These are phyloP conservation scores for Brassica incana DNA, from an alignment of 345 rosid genomes.

Conservation along the genomic window DNA sequence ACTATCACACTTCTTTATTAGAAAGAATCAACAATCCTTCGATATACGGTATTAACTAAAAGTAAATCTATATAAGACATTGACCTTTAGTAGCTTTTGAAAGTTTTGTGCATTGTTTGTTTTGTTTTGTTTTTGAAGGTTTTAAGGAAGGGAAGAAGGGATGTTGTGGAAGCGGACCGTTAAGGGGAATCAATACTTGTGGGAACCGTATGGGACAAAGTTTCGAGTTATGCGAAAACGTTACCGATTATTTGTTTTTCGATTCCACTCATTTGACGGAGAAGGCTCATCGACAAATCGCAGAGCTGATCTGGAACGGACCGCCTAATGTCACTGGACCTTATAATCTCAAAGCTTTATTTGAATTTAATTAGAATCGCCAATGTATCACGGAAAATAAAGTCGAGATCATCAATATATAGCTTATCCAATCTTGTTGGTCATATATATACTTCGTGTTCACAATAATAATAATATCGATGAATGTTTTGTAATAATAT, in stretches of 20 bases:
- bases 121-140: conserved; percentile 17
- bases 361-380: conserved; percentile 19
- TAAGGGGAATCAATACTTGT: conserved; percentile 28
- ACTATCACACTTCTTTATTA: conserved; percentile 22
- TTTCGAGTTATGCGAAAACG: conserved; percentile 30
- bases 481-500: too few species aligned
- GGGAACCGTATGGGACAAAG: conserved; percentile 38
- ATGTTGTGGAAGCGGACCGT: conserved; percentile 48
- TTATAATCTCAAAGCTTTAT: conserved; percentile 43
- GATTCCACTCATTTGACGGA: conserved; percentile 43
- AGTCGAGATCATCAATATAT: too few species aligned
- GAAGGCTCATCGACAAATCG: conserved; percentile 38
- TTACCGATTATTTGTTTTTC: conserved; percentile 44
- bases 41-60: conserved; percentile 42
- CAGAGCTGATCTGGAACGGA: conserved; percentile 50
- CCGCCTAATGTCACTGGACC: conserved; percentile 35
- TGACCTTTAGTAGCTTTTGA: too few species aligned
- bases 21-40: conserved; percentile 44
- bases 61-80: too few species aligned
- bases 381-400: background rate
- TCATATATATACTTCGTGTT: too few species aligned
- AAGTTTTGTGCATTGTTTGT: too few species aligned
- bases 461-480: too few species aligned
- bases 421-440: too few species aligned
- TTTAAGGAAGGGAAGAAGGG: conserved; percentile 37